Evolutionary conservation across 179 eudicot species (phyloP), one percentile per base, ranked within the genome.

Genomic region (Dionaea muscipula): DNA sequence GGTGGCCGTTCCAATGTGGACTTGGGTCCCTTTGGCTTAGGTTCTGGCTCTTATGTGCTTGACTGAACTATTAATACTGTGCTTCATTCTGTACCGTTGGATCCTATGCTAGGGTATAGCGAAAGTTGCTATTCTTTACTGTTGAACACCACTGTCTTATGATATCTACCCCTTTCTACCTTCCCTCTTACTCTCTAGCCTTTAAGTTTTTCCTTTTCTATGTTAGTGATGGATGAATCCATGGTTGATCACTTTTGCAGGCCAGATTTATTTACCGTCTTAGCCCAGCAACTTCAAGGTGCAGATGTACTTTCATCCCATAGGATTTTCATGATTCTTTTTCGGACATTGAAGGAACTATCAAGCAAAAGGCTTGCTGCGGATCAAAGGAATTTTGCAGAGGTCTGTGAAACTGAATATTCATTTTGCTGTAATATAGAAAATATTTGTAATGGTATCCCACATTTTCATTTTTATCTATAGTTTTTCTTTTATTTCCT

Each of bases 251-350:
- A 39, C 43, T 67, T 68, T 47, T 69, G 56, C 84, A 87, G 98
- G 98, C 82, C 91, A 36, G 94, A 87, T 35, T 74, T 91, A 48
- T 77, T 91, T 70, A 74, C 85, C n/a, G 63, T 55, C 54, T 75
- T 86, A 66, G 95, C 94, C n/a, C 98, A 84, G 68, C 94, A 77
- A 65, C 88, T 91, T 70, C 95, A 77, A 59, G 62, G 88, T 38
- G 91, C 84, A 57, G 95, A 87, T 68, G 67, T 70, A 57, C 89
- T 87, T 64, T 69, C 85, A 40, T 91, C 95, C 38, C 94, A 84
- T 60, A 84, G 98, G 75, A 87, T 91, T 51, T 84, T 82, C 67
- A 72, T 87, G 80, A 84, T 84, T 69, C 93, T 91, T 49, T 91
- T 86, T 36, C 91, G 94, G 61, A 76, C 80, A 25, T 59, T 87